Conservation (phyloP, 176 grass and related monocot species). For the Paspalum notatum region DNA sequence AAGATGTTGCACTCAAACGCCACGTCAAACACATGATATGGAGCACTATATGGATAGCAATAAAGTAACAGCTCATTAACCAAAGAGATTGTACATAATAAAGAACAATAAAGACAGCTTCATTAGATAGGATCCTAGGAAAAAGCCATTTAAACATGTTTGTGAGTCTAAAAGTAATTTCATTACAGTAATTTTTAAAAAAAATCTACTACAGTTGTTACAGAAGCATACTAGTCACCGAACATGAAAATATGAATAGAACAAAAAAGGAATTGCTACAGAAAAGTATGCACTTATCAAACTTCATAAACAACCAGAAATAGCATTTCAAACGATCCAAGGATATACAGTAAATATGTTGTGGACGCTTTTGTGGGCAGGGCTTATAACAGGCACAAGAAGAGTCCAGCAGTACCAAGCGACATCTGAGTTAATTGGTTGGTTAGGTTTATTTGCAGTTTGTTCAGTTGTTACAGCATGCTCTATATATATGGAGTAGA, state of each 20-base stretch:
- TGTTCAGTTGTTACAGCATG: too few species aligned
- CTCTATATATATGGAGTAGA: too few species aligned
- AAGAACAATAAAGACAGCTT: neutral
- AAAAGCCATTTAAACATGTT: neutral
- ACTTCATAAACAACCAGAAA: neutral
- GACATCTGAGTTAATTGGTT: too few species aligned
- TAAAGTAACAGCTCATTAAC: conserved; percentile 34
- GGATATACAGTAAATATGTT: neutral
- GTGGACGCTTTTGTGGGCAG: too few species aligned
- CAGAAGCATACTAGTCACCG: neutral
- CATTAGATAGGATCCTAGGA: neutral
- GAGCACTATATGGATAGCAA: conserved; percentile 59
- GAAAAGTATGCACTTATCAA: neutral
- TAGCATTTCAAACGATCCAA: neutral
- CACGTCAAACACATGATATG: conserved; percentile 73
- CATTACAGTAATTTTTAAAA: neutral
- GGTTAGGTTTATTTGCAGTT: too few species aligned
- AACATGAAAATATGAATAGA: neutral
- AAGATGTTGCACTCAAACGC: conserved; percentile 71
- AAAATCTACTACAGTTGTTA: neutral
- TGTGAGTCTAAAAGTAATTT: neutral
- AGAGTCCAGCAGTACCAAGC: too few species aligned
- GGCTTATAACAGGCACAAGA: too few species aligned
- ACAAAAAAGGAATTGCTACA: neutral
- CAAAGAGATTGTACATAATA: conserved; percentile 2